A percentile compares a stretch with the other conserved stretches of the same genome.
These are phyloP conservation scores for Immersiella caudata DNA, from an alignment of 495 filamentous ascomycete genomes.

Conservation along the genomic window DNA sequence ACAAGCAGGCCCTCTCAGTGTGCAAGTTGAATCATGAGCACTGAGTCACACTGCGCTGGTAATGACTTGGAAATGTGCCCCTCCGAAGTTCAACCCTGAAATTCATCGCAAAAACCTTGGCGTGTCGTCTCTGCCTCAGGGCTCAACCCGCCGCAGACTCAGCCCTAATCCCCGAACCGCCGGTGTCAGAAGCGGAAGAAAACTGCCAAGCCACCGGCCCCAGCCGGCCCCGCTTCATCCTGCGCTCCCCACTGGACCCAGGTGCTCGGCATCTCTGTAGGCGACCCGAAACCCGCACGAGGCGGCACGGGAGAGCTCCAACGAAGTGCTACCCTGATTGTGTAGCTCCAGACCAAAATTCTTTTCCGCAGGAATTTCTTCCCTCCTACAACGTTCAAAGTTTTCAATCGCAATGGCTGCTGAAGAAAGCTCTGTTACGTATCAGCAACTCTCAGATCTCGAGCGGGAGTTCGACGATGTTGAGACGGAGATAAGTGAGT, in stretches of 20 bases:
- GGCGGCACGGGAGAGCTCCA: background rate
- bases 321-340: background rate
- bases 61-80: background rate
- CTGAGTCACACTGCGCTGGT: background rate
- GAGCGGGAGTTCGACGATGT: conserved; percentile 72
- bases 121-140: background rate
- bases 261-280: too few species aligned
- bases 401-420: conserved; percentile 22
- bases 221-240: background rate
- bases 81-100: background rate
- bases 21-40: background rate
- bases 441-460: conserved; percentile 62
- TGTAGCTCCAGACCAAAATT: background rate
- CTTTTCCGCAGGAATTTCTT: background rate
- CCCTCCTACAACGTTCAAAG: background rate
- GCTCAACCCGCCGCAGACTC: background rate
- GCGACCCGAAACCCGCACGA: background rate
- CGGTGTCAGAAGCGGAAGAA: background rate
- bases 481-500: conserved; percentile 70
- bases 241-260: background rate
- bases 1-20: background rate
- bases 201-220: background rate
- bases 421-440: conserved; percentile 49
- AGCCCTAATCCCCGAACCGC: background rate
- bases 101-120: background rate